Conservation (phyloP, 352 stramenopile species). For the Hyaloperonospora arabidopsidis region DNA sequence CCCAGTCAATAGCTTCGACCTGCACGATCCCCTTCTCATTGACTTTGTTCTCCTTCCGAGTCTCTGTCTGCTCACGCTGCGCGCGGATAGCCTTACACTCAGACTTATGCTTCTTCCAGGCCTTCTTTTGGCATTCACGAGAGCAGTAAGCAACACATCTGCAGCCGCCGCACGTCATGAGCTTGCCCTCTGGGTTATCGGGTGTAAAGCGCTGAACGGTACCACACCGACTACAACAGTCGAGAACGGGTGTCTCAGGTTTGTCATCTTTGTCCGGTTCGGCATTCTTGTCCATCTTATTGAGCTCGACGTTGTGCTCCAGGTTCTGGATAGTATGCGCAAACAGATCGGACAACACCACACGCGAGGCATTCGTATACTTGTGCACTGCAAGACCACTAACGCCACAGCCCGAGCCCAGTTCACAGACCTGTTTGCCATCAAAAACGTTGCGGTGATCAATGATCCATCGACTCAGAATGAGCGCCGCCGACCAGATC, state of each 20-base stretch:
- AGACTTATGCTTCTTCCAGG: conserved; percentile 80
- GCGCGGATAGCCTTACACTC: conserved; percentile 67
- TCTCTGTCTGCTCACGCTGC: conserved; percentile 24
- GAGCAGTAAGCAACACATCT: conserved; percentile 74
- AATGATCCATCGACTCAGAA: conserved; percentile 80
- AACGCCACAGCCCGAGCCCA: conserved; percentile 79
- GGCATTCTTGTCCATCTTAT: conserved; percentile 33
- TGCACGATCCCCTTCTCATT: conserved; percentile 31
- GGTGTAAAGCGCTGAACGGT: conserved; percentile 63
- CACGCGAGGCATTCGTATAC: conserved; percentile 62
- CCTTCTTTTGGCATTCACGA: conserved; percentile 79
- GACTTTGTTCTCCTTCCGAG: conserved; percentile 15
- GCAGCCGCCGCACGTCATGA: conserved; percentile 80
- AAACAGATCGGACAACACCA: conserved; percentile 83
- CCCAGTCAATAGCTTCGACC: conserved; percentile 76
- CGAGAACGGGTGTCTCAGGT: conserved; percentile 21
- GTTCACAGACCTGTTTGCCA: conserved; percentile 71
- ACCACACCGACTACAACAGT: conserved; percentile 62
- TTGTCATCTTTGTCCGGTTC: conserved; percentile 21
- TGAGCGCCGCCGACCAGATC: conserved; percentile 83
- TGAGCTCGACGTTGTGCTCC: conserved; percentile 71
- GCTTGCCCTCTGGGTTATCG: conserved; percentile 80
- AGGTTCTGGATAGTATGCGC: conserved; percentile 77
- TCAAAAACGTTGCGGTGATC: conserved; percentile 53
- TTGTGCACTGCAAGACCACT: conserved; percentile 68